A percentile compares a stretch with the other conserved stretches of the same genome.
Conservation (phyloP, 495 filamentous ascomycete genomes). For the Tirmania nivea region DNA sequence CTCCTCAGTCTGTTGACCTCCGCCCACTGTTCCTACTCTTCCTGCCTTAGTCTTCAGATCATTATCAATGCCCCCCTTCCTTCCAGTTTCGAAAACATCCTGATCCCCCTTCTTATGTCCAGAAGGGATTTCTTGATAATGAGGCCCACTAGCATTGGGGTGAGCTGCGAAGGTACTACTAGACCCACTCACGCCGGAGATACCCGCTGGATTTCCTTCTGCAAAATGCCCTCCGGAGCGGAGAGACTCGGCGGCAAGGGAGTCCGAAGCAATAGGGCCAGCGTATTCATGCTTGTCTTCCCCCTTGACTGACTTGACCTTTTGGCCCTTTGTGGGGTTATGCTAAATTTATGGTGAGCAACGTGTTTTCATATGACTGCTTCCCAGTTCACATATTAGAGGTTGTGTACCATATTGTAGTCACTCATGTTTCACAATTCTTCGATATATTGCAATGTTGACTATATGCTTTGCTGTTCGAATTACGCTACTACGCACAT, state of each 20-base stretch:
- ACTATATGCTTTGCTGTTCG: too few relatives aligned
- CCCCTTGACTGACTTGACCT: too few relatives aligned
- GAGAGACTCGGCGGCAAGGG: slow-evolving; percentile 40
- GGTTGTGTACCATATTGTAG: too few relatives aligned
- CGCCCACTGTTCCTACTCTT: background rate
- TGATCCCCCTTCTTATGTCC: slow-evolving; percentile 13
- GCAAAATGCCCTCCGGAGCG: slow-evolving; percentile 30
- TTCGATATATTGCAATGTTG: too few relatives aligned
- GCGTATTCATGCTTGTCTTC: slow-evolving; percentile 25
- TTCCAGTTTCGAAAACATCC: background rate
- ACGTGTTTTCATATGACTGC: too few relatives aligned
- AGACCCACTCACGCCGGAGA: slow-evolving; percentile 23
- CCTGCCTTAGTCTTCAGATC: background rate
- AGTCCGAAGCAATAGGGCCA: slow-evolving; percentile 37
- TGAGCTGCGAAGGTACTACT: slow-evolving; percentile 25
- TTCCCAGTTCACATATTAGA: too few relatives aligned
- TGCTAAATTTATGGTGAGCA: too few relatives aligned
- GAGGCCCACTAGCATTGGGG: slow-evolving; percentile 25
- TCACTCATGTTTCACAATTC: too few relatives aligned
- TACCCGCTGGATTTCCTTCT: slow-evolving; percentile 34
- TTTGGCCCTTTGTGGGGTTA: too few relatives aligned
- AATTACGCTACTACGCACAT: too few relatives aligned
- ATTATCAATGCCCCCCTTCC: background rate
- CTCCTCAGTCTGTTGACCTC: too few relatives aligned
- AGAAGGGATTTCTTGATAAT: slow-evolving; percentile 19